Base-by-base conservation (phyloP, 2,329 filamentous ascomycete species). In the Lecanicillium sp. region DNA sequence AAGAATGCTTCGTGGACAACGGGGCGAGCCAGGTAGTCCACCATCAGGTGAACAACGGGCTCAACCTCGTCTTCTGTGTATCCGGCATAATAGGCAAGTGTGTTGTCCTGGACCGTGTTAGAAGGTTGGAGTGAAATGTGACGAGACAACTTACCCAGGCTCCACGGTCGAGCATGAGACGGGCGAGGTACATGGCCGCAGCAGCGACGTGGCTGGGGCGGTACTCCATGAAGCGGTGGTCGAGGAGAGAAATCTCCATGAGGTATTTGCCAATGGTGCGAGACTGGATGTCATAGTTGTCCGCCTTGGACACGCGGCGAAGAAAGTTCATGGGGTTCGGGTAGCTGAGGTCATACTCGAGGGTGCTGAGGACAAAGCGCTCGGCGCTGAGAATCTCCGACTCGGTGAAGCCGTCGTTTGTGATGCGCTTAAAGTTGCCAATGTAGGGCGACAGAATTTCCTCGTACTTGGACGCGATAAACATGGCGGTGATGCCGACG, bases 301-400 rank as follows among this genome's bases (percentile, higher is more conserved):
- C 94, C 56, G 92, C 94, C 73, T 98, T 98, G 45, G 90, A 97
- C 64, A 98, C 95, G 50, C 94, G 86, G 48, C 92, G 87, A 44
- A 98, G 79, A 70, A 98, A 98, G 75, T 98, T 98, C 92, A 98
- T 98, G 17, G 92, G 92, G 66, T 98, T 98, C 41, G 92, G 92
- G 58, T 96, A 98, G 70, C 89, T 96, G 47, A 98, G 79, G 59
- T 98, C 90, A 62, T 96, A 98, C 68, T 96, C 84, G 45, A 98
- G 77, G 5, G 88, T 88, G 49, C 79, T 78, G 37, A 98, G 81
- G 49, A 98, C 82, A 60, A 94, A 95, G 49, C 92, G 85, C 66
- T 98, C 92, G n/a, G 92, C 92, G 56, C 87, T 90, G 29, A 98
- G 74, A 50, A 98, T 97, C 67, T 98, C 92, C 33, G 86, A 80